Conservation (phyloP, 2,329 filamentous ascomycete genomes). For the Pleoardoris graminearum region DNA sequence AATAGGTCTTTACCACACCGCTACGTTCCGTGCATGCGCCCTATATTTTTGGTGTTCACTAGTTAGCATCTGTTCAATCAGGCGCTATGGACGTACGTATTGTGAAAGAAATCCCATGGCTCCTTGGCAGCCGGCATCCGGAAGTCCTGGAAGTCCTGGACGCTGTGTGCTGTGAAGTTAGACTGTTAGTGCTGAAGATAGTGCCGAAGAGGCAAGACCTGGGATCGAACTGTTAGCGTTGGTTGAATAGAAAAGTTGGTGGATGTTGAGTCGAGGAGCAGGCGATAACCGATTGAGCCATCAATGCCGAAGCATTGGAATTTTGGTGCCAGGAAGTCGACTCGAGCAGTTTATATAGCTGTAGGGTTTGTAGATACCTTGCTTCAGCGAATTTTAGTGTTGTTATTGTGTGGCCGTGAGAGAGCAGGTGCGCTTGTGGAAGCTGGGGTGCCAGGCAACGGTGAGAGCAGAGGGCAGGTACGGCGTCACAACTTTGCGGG, state of each 20-base stretch:
- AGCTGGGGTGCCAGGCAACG: background rate
- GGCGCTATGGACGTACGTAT: background rate
- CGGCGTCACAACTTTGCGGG: background rate
- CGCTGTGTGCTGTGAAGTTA: background rate
- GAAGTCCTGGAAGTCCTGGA: background rate
- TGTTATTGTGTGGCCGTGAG: background rate
- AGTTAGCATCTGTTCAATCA: background rate
- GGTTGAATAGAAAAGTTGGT: background rate
- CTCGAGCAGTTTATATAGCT: background rate
- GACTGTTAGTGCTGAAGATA: conserved; percentile 2
- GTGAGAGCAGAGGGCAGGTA: background rate
- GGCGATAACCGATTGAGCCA: conserved; percentile 3
- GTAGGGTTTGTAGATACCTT: background rate
- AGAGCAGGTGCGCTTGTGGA: background rate
- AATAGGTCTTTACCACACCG: background rate
- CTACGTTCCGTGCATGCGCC: background rate
- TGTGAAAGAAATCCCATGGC: too few species aligned
- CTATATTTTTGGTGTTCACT: background rate
- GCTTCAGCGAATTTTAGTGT: background rate
- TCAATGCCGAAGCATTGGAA: background rate
- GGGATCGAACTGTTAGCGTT: conserved; percentile 3
- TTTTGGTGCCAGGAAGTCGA: background rate
- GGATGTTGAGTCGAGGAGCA: conserved; percentile 1
- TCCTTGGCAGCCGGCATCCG: too few species aligned
- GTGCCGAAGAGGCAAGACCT: background rate